phyloP scores from a whole-genome alignment of 768 basidiomycete species.

The Termitomyces sp. region DNA sequence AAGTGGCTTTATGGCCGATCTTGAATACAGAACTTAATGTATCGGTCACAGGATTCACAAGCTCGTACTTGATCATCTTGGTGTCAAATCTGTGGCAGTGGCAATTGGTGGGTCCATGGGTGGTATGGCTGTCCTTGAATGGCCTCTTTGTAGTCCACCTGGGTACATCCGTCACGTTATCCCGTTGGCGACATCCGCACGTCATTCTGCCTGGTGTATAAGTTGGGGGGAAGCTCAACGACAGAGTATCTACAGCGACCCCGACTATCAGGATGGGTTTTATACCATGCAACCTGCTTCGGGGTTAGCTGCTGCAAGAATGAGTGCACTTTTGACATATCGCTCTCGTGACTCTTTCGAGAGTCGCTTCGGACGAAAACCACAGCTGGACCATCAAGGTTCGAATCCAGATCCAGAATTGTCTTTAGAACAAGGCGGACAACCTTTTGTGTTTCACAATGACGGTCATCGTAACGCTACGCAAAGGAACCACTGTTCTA shows the following conservation, averaged over 20 bases:
- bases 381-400: constrained; percentile 34
- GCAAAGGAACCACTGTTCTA: neutral
- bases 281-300: constrained; percentile 71
- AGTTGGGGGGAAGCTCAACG: constrained; percentile 98
- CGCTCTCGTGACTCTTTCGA: constrained; percentile 93
- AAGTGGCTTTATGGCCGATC: constrained; percentile 8
- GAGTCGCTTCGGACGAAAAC: constrained; percentile 83
- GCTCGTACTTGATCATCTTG: constrained; percentile 75
- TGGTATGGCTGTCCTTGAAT: constrained; percentile 95
- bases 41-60: constrained; percentile 66
- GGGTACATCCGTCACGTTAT: constrained; percentile 80
- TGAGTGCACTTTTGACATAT: constrained; percentile 93
- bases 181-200: constrained; percentile 89
- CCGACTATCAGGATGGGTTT: constrained; percentile 81
- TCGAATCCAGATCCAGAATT: constrained; percentile 26
- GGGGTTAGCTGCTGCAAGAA: constrained; percentile 88
- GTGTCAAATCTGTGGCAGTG: constrained; percentile 76
- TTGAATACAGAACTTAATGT: neutral
- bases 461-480: neutral
- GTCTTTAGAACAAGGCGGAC: neutral
- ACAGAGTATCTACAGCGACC: constrained; percentile 95
- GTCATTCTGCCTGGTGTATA: constrained; percentile 99
- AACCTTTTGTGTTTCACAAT: neutral
- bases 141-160: constrained; percentile 78
- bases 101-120: constrained; percentile 99